phyloP scores from a whole-genome alignment of 192 early-diverging fungal species.

The Umbelopsis sp. region DNA sequence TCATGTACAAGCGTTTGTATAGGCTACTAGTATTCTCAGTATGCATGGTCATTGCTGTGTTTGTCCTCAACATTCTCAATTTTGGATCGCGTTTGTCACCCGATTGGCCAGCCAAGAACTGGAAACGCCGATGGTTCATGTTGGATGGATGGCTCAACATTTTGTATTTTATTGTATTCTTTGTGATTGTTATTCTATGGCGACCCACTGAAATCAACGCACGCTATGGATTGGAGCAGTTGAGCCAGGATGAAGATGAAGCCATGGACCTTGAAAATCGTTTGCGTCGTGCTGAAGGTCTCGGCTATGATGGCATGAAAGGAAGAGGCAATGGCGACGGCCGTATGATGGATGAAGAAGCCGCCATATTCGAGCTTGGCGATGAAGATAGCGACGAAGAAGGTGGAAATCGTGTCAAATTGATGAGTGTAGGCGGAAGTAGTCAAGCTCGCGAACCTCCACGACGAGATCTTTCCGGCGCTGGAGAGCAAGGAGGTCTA shows the following conservation, averaged over 20 bases:
- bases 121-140: constrained; percentile 89
- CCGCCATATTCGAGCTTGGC: constrained; percentile 63
- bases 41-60: constrained; percentile 71
- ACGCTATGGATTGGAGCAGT: constrained; percentile 87
- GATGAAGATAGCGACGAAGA: constrained; percentile 69
- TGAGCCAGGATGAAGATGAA: constrained; percentile 72
- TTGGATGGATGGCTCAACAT: constrained; percentile 91
- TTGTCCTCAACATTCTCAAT: constrained; percentile 82
- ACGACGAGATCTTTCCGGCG: constrained; percentile 3
- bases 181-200: constrained; percentile 87
- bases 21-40: constrained; percentile 78
- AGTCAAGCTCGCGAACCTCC: not conserved
- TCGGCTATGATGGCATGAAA: constrained; percentile 50
- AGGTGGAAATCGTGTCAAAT: constrained; percentile 26
- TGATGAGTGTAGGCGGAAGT: not conserved
- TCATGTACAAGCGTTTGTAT: constrained; percentile 89
- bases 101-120: constrained; percentile 75
- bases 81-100: constrained; percentile 65
- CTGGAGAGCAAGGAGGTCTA: constrained; percentile 29
- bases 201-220: constrained; percentile 90
- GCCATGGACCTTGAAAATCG: constrained; percentile 68
- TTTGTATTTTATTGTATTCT: constrained; percentile 81
- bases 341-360: constrained; percentile 44
- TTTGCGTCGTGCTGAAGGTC: constrained; percentile 45
- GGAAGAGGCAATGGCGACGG: constrained; percentile 34